Percentiles rank a stretch among this genome's conserved stretches.
Evolutionary conservation across 768 basidiomycete genomes (phyloP).

Genomic region (Leccinum barrowsii): DNA sequence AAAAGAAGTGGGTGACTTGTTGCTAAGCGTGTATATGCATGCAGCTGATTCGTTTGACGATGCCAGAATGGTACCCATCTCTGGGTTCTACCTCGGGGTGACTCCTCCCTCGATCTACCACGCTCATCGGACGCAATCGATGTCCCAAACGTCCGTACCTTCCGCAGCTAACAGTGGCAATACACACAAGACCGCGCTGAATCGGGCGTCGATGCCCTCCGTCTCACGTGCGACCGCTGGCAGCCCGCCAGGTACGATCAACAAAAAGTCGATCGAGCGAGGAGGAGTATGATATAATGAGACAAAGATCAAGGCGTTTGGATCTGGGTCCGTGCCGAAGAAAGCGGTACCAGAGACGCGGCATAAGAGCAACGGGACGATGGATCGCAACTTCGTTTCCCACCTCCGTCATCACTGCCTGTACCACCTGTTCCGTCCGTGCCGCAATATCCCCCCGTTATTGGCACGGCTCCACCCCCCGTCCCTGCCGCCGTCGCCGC

Average conservation of each 20-base stretch:
- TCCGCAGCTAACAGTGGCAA: slow-evolving; percentile 30
- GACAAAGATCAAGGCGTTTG: slow-evolving; percentile 28
- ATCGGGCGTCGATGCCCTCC: slow-evolving; percentile 68
- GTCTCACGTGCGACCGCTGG: slow-evolving; percentile 42
- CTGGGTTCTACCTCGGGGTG: slow-evolving; percentile 73
- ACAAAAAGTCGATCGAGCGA: slow-evolving; percentile 45
- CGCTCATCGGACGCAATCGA: slow-evolving; percentile 60
- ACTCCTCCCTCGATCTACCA: slow-evolving; percentile 42
- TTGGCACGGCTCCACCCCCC: background rate
- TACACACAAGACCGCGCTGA: slow-evolving; percentile 36
- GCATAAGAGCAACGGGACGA: slow-evolving; percentile 62
- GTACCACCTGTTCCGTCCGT: slow-evolving; percentile 8
- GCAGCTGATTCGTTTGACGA: background rate
- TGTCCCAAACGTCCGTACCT: slow-evolving; percentile 65
- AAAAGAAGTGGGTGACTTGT: slow-evolving; percentile 63
- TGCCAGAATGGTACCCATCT: slow-evolving; percentile 81
- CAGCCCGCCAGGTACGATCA: slow-evolving; percentile 39
- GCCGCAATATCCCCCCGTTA: slow-evolving; percentile 19
- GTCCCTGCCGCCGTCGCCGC: slow-evolving; percentile 28
- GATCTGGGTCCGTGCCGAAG: slow-evolving; percentile 17
- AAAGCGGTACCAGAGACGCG: slow-evolving; percentile 17
- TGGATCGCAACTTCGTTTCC: slow-evolving; percentile 77
- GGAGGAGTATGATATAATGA: slow-evolving; percentile 36
- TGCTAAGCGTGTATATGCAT: background rate
- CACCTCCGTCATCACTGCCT: slow-evolving; percentile 24